A percentile compares a stretch with the other conserved stretches of the same genome.
phyloP scores from a whole-genome alignment of 495 filamentous ascomycete species.

The Hypomontagnella submonticulosa region DNA sequence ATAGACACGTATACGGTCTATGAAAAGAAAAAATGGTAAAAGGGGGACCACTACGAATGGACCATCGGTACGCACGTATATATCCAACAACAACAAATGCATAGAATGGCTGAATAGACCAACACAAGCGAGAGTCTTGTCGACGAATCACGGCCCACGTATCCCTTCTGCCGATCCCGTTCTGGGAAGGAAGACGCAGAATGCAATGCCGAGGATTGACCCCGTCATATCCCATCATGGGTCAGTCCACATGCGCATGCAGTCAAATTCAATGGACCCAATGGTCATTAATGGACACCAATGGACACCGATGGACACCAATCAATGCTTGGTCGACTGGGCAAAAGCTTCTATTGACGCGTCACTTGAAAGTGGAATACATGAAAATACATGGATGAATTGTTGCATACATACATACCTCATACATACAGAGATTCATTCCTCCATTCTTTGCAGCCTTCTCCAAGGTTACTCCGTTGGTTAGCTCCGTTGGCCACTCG shows the following conservation, averaged over 20 bases:
- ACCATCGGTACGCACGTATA: conserved; percentile 36
- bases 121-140: conserved; percentile 22
- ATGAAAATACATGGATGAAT: conserved; percentile 25
- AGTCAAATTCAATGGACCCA: conserved; percentile 36
- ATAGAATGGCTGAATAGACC: conserved; percentile 37
- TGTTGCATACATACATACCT: conserved; percentile 26
- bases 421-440: conserved; percentile 27
- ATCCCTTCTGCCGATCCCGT: conserved; percentile 40
- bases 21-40: conserved; percentile 15
- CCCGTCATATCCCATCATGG: conserved; percentile 26
- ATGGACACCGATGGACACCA: no score
- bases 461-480: conserved; percentile 21
- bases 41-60: conserved; percentile 32
- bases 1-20: conserved; percentile 29
- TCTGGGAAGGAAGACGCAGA: conserved; percentile 38
- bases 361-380: conserved; percentile 33
- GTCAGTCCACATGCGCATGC: conserved; percentile 39
- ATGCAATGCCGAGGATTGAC: conserved; percentile 40
- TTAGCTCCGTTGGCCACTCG: conserved; percentile 25
- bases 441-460: conserved; percentile 26
- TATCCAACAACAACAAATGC: conserved; percentile 36
- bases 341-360: conserved; percentile 36
- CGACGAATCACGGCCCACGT: conserved; percentile 40
- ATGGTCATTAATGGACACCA: conserved; percentile 18
- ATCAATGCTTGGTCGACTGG: conserved; percentile 7